Conservation (phyloP, 1,284 basidiomycete species). For the Ustilago bromivora region DNA sequence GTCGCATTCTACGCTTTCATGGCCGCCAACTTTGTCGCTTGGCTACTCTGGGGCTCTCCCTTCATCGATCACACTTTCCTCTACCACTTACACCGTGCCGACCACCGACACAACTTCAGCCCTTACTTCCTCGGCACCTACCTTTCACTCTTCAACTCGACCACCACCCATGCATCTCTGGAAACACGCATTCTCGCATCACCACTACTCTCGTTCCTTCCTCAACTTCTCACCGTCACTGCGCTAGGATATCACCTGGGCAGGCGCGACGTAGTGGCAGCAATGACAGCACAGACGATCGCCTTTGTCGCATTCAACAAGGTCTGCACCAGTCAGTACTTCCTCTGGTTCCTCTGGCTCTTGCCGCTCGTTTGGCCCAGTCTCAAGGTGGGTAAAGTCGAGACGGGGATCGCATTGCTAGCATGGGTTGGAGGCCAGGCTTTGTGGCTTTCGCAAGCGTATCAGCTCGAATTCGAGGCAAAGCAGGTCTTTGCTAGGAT, state of each 20-base stretch:
- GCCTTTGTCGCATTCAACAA: constrained; percentile 96
- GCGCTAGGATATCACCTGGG: constrained; percentile 78
- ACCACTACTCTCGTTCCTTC: constrained; percentile 71
- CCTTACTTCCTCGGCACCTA: constrained; percentile 97
- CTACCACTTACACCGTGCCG: constrained; percentile 89
- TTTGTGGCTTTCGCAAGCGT: constrained; percentile 65
- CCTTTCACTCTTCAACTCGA: constrained; percentile 71
- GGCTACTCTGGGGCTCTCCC: constrained; percentile 81
- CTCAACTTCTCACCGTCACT: constrained; percentile 79
- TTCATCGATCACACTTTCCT: constrained; percentile 93
- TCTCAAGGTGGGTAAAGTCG: constrained; percentile 68
- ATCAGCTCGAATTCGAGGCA: constrained; percentile 64
- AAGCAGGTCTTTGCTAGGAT: constrained; percentile 57
- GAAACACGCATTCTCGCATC: constrained; percentile 32
- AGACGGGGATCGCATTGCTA: constrained; percentile 60
- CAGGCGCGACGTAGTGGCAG: constrained; percentile 77
- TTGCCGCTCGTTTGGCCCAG: constrained; percentile 83
- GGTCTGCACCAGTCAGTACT: constrained; percentile 98
- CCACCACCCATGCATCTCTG: constrained; percentile 3
- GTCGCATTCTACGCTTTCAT: constrained; percentile 80
- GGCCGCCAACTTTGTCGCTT: constrained; percentile 74
- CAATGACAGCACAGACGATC: constrained; percentile 91
- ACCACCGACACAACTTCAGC: constrained; percentile 98
- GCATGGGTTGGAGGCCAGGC: constrained; percentile 78
- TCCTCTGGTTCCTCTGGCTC: constrained; percentile 95